Conservation (phyloP, 345 rosid genomes). For the Heritiera fomes region DNA sequence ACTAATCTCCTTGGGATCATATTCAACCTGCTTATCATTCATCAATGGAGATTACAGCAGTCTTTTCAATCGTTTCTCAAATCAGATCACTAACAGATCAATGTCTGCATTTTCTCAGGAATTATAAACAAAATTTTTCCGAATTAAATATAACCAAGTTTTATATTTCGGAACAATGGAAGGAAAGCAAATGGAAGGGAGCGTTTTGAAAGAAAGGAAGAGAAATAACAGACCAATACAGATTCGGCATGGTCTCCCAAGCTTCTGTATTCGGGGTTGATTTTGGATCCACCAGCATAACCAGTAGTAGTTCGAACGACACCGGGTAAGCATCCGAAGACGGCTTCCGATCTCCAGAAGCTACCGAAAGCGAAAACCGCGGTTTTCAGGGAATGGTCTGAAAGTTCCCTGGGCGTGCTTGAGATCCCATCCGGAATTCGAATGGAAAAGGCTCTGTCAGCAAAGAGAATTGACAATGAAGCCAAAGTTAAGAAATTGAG, state of each 20-base stretch:
- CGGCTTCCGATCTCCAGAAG: conserved; percentile 97
- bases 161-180: neutral
- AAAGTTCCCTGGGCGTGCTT: conserved; percentile 30
- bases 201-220: neutral
- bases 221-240: conserved; percentile 55
- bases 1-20: conserved; percentile 64
- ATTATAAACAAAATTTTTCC: neutral
- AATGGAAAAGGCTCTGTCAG: conserved; percentile 46
- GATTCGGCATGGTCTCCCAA: conserved; percentile 84
- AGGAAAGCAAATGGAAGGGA: neutral
- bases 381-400: conserved; percentile 42
- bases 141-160: neutral
- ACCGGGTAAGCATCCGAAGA: conserved; percentile 83
- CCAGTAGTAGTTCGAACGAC: conserved; percentile 73
- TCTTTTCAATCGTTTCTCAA: neutral
- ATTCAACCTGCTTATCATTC: conserved; percentile 62
- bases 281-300: conserved; percentile 75
- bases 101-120: neutral
- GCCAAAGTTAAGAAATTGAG: conserved; percentile 12
- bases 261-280: conserved; percentile 78
- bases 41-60: neutral
- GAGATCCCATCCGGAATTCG: conserved; percentile 61
- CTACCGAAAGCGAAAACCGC: conserved; percentile 91
- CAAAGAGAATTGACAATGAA: conserved; percentile 29
- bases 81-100: neutral